A percentile compares a stretch with the other conserved stretches of the same genome.
Evolutionary conservation across 2,329 filamentous ascomycete species (phyloP).

Genomic region (Xylaria sp.): DNA sequence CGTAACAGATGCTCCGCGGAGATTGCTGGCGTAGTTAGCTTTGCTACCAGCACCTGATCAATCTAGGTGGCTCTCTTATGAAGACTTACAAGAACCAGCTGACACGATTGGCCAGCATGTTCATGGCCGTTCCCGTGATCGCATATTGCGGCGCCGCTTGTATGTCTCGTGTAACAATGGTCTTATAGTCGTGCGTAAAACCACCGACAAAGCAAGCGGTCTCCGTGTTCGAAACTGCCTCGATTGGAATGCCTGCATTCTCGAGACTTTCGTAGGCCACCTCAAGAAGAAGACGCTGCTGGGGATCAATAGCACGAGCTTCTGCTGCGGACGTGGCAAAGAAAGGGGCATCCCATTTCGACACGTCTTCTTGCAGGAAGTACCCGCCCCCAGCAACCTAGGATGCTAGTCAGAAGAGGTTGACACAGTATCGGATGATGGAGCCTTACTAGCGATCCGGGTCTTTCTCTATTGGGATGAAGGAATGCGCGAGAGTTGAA

Average conservation of each 20-base stretch:
- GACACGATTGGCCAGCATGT: slow-evolving; percentile 20
- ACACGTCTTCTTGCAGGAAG: slow-evolving; percentile 17
- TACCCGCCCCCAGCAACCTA: slow-evolving; percentile 20
- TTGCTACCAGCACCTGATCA: not conserved
- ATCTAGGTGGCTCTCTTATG: not conserved
- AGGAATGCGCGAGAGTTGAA: slow-evolving; percentile 11
- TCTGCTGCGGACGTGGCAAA: slow-evolving; percentile 3
- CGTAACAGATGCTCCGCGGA: slow-evolving; percentile 21
- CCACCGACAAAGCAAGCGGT: slow-evolving; percentile 21
- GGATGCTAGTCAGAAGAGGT: not conserved
- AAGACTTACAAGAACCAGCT: slow-evolving; percentile 23
- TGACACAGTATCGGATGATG: not conserved
- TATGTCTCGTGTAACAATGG: slow-evolving; percentile 17
- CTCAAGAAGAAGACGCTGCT: slow-evolving; percentile 10
- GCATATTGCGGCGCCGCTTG: slow-evolving; percentile 15
- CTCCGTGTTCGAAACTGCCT: slow-evolving; percentile 20
- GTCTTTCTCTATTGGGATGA: slow-evolving; percentile 19
- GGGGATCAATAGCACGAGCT: slow-evolving; percentile 1
- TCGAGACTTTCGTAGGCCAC: slow-evolving; percentile 19
- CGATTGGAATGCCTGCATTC: slow-evolving; percentile 23
- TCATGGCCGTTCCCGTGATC: slow-evolving; percentile 9
- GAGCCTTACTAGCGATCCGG: slow-evolving; percentile 12
- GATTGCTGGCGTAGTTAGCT: not conserved
- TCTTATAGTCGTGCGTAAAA: slow-evolving; percentile 23
- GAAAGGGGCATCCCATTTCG: slow-evolving; percentile 15